phyloP scores from a whole-genome alignment of 352 stramenopile species.

The Aphanomyces stellatus region DNA sequence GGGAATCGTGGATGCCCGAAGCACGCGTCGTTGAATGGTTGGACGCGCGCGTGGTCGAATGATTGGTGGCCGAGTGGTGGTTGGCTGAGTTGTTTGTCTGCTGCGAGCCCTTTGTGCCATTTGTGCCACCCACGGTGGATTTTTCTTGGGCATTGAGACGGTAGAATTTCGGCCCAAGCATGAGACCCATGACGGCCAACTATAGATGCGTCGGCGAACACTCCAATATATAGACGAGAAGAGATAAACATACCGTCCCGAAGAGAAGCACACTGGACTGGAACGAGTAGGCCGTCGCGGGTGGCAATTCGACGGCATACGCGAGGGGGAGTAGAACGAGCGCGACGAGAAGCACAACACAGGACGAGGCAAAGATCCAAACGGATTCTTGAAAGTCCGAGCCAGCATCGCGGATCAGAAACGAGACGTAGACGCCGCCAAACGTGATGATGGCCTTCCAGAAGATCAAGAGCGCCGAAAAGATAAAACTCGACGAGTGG shows the following conservation, averaged over 20 bases:
- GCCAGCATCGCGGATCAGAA: constrained; percentile 1
- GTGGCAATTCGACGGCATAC: constrained; percentile 29
- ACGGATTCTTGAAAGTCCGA: constrained; percentile 13
- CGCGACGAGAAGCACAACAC: constrained; percentile 26
- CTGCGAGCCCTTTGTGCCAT: too few relatives aligned
- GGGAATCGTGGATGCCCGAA: too few relatives aligned
- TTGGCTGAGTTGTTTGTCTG: too few relatives aligned
- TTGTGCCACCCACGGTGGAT: too few relatives aligned
- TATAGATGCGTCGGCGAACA: too few relatives aligned
- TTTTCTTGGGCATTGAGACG: too few relatives aligned
- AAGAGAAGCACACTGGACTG: constrained; percentile 22
- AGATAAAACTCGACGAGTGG: constrained; percentile 37
- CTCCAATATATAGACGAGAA: neutral
- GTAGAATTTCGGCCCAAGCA: too few relatives aligned
- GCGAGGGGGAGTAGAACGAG: constrained; percentile 30
- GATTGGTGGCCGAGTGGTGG: too few relatives aligned
- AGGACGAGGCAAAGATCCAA: constrained; percentile 24
- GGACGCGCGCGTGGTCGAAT: too few relatives aligned
- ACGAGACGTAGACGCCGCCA: constrained; percentile 28
- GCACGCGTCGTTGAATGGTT: too few relatives aligned
- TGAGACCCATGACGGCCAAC: too few relatives aligned
- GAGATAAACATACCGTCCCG: constrained; percentile 18
- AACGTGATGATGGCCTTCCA: constrained; percentile 44
- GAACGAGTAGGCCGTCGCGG: constrained; percentile 25
- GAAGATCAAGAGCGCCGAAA: constrained; percentile 41